A percentile compares a stretch with the other conserved stretches of the same genome.
These are phyloP conservation scores for Grammothele lineata DNA, from an alignment of 768 basidiomycete genomes.

Conservation along the genomic window DNA sequence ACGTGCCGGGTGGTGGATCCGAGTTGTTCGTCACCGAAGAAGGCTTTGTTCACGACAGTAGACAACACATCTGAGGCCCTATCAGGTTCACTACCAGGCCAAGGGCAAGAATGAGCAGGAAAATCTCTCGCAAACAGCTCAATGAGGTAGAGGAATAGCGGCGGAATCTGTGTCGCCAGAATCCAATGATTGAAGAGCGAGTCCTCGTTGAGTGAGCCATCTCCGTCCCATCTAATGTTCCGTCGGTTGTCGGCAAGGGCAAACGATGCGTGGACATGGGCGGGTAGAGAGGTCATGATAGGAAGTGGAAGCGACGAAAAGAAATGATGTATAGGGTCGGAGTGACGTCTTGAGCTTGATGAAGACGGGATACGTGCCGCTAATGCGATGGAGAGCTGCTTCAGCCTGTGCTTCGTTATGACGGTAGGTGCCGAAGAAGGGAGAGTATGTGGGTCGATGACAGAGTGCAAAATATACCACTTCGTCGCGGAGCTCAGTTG, in stretches of 20 bases:
- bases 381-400: slow-evolving; percentile 31
- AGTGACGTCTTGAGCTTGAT: too few species aligned
- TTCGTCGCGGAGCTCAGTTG: too few species aligned
- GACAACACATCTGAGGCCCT: too few species aligned
- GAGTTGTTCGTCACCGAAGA: neutral
- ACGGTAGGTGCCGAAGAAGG: neutral
- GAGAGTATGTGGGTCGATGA: neutral
- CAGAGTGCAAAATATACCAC: too few species aligned
- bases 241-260: slow-evolving; percentile 43
- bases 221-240: slow-evolving; percentile 38
- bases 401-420: slow-evolving; percentile 20
- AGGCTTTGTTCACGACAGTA: too few species aligned
- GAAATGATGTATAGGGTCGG: slow-evolving; percentile 19
- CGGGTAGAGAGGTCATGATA: slow-evolving; percentile 35
- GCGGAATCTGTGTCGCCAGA: slow-evolving; percentile 31
- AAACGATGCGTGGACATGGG: slow-evolving; percentile 45
- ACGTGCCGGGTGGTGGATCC: neutral
- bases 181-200: slow-evolving; percentile 42
- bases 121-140: slow-evolving; percentile 26
- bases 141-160: slow-evolving; percentile 36
- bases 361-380: slow-evolving; percentile 21
- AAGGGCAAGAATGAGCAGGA: slow-evolving; percentile 35
- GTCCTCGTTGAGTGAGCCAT: slow-evolving; percentile 24
- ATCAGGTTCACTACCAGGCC: too few species aligned
- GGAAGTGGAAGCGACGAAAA: slow-evolving; percentile 44